Base-by-base conservation (phyloP, 805 yeast species). In the Metschnikowia aberdeeniae region DNA sequence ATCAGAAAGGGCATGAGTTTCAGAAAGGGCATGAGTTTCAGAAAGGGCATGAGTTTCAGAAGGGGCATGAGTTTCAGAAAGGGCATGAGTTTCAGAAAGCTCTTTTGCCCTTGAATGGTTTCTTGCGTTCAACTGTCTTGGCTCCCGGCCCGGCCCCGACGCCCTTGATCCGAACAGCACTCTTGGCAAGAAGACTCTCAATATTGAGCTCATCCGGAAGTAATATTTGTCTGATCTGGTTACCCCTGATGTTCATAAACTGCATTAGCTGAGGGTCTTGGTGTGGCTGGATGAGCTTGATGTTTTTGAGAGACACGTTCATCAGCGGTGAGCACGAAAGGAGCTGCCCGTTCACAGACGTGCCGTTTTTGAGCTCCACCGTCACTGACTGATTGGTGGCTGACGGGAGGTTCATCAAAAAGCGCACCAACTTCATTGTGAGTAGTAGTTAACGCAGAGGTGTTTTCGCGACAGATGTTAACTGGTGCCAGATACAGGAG, bases 311-410 rank as follows among this genome's bases (percentile, higher is more conserved):
- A 4, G 88, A 81, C 36, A 90, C 81, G 64, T 90, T 90, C 98
- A 90, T 90, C 51, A 86, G 78, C 24, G 97, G 96, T 3, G 96
- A 75, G 34, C 93, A 96, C 6, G 89, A 80, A 34, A 85, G 80
- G 22, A 92, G 71, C 11, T 90, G 86, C 0, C 98, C 98, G 56
- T 86, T 79, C 5, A 92, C 78, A 5, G 87, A 76, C 4, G 92
- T 86, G 33, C 97, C 97, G 64, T 92, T 89, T 63, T 90, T 92
- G 58, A 92, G 72, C 62, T 90, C 98, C 14, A 90, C 86, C 42
- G 92, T 89, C 1, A 92, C 92, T 41, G 89, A 82, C 66, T 89
- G 97, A 46, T 84, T 82, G 32, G 84, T 79, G 20, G 72, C 63
- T 50, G 63, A 56, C 20, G 75, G 74, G 58, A 92, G 70, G 58